phyloP scores from a whole-genome alignment of 2,329 filamentous ascomycete species.

The Alternaria triticimaculans region DNA sequence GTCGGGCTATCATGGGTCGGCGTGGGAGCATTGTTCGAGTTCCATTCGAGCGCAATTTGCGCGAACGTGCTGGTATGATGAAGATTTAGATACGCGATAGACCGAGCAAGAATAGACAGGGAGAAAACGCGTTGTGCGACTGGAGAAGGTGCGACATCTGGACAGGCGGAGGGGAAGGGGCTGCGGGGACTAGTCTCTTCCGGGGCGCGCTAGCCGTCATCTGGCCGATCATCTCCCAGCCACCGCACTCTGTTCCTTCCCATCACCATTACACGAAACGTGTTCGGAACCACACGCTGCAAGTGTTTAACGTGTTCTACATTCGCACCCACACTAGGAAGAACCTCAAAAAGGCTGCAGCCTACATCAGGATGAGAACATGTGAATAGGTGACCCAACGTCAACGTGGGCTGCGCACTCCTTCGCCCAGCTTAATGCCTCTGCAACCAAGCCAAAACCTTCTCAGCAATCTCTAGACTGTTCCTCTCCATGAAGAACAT shows the following conservation, averaged over 20 bases:
- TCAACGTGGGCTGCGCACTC: neutral
- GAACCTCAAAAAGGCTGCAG: neutral
- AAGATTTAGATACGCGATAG: neutral
- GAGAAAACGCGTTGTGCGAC: neutral
- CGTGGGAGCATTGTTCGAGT: neutral
- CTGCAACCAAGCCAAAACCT: neutral
- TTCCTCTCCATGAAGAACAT: conserved; percentile 47
- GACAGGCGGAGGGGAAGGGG: neutral
- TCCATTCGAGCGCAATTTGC: neutral
- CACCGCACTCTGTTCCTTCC: neutral
- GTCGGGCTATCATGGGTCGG: neutral
- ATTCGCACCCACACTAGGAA: neutral
- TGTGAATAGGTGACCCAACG: neutral
- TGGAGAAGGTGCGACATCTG: neutral
- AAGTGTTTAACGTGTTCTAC: neutral
- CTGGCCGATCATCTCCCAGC: neutral
- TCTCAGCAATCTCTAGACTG: conserved; percentile 21
- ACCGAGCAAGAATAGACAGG: neutral
- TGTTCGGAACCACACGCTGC: neutral
- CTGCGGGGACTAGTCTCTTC: neutral
- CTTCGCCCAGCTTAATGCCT: neutral
- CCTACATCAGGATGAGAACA: neutral
- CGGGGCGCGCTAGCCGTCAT: neutral
- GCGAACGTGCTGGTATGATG: neutral
- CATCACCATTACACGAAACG: neutral